Evolutionary conservation across 345 rosid species (phyloP).

Genomic region (Sisymbrium irio): DNA sequence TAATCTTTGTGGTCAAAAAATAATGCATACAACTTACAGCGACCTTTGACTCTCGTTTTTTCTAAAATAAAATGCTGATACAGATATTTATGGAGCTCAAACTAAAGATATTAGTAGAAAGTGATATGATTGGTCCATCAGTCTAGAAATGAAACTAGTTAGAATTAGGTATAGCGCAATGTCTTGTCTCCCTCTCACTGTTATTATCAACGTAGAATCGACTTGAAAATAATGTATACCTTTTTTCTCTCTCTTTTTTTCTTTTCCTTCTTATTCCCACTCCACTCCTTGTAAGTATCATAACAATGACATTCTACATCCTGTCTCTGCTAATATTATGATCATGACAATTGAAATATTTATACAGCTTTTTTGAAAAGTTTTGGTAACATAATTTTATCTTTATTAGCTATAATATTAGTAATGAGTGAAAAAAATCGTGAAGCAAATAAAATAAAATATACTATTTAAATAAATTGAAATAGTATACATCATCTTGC

Average conservation of each 20-base stretch:
- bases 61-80: too few relatives aligned
- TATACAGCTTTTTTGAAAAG: too few relatives aligned
- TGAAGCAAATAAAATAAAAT: too few relatives aligned
- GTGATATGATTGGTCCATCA: conserved; percentile 28
- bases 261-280: conserved; percentile 3
- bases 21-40: neutral
- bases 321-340: neutral
- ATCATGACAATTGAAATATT: conserved; percentile 10
- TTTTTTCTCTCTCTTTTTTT: neutral
- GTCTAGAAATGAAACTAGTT: conserved; percentile 30
- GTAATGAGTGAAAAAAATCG: too few relatives aligned
- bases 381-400: too few relatives aligned
- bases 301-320: neutral
- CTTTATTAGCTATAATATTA: too few relatives aligned
- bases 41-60: too few relatives aligned
- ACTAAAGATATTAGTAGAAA: conserved; percentile 21
- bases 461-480: too few relatives aligned
- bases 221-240: conserved; percentile 20
- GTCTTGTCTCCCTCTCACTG: conserved; percentile 26
- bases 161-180: conserved; percentile 23
- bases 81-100: too few relatives aligned
- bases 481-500: too few relatives aligned
- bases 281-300: neutral
- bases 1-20: neutral
- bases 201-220: conserved; percentile 26